Evolutionary conservation across 73 alveolate genomes (phyloP), one percentile per base, ranked within the genome.

Genomic region (Paramecium tetraurelia): DNA sequence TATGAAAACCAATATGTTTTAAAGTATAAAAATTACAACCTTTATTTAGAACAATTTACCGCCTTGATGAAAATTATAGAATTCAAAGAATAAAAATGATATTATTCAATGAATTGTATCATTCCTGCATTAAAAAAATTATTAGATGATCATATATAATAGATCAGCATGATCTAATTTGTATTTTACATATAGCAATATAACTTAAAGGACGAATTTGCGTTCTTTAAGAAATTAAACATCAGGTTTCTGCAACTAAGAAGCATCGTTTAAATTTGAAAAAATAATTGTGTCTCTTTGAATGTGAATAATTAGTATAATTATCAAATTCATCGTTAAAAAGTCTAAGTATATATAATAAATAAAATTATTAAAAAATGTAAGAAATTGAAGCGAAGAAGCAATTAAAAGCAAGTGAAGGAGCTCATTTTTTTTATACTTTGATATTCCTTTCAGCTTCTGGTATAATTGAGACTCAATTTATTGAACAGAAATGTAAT

Each of bases 401-500:
- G 14, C 58, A 89, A 40, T 85, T 89, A 22, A 89, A 89, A 31
- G 86, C 94, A 8, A 70, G 92, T 63, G 94, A 89, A 72, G 94
- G 94, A 71, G 94, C 94, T 35, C 94, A 89, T 44, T 89, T 89
- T 68, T 89, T 89, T 88, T 89, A 70, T 29, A 70, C 94, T 71
- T 53, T 89, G 69, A 89, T 89, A 22, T 89, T 89, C 92, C 75
- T 89, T 9, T 20, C 92, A 20, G 94, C 92, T 12, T 70, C 92
- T 31, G 94, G 94, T 16, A 77, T 89, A 38, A 89, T 89, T 9
- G 94, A 89, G 59, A 70, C 68, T 20, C 29, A 89, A 70, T 89
- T 59, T 89, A 70, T 83, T 12, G 92, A 89, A 24, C 53, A 89
- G 38, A 53, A 59, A 38, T 89, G 94, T 71, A 63, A 83, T 63